Evolutionary conservation across 257 asterid species (phyloP).

Genomic region (Lantana camara): DNA sequence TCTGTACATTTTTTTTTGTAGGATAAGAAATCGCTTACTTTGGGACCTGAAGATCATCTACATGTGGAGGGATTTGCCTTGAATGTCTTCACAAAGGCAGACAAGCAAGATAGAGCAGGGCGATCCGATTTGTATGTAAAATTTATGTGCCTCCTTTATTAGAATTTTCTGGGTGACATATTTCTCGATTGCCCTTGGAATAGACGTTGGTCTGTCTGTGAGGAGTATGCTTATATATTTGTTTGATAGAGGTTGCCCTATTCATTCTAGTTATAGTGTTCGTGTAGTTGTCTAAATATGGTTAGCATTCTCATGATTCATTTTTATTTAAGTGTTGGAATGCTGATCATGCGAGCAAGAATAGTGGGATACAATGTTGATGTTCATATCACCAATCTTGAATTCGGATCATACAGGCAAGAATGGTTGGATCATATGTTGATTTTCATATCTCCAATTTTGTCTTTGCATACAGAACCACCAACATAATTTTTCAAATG

Average conservation of each 20-base stretch:
- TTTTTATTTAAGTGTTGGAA: background rate
- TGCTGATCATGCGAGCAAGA: background rate
- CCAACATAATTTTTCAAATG: background rate
- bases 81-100: constrained; percentile 86
- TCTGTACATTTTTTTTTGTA: constrained; percentile 30
- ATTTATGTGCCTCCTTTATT: background rate
- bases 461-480: background rate
- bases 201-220: background rate
- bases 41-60: constrained; percentile 84
- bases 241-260: background rate
- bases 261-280: background rate
- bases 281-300: background rate
- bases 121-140: constrained; percentile 64
- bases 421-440: background rate
- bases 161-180: background rate
- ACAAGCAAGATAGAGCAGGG: constrained; percentile 91
- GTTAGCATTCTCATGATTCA: background rate
- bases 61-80: constrained; percentile 91
- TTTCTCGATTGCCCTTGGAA: constrained; percentile 6
- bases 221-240: background rate
- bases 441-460: no score
- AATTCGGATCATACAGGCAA: background rate
- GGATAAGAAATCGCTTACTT: constrained; percentile 84
- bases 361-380: background rate
- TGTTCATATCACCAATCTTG: background rate